Evolutionary conservation across 139 green algal genomes (phyloP).

Genomic region (Monoraphidium neglectum): DNA sequence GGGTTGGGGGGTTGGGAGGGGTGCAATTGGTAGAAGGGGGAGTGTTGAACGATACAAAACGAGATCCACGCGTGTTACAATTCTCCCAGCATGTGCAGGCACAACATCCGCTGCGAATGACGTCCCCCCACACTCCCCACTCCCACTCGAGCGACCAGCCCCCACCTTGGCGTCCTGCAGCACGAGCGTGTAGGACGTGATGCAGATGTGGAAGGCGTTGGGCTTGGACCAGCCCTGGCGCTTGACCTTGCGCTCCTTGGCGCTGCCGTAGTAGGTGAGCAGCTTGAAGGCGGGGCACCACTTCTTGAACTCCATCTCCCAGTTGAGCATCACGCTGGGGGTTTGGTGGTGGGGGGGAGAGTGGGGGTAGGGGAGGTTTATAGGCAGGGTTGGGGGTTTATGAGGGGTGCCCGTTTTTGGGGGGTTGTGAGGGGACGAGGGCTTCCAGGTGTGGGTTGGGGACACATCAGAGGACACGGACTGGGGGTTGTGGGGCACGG

Average conservation of each 20-base stretch:
- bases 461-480: no score
- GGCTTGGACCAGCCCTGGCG: constrained; percentile 96
- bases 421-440: no score
- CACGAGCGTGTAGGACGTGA: constrained; percentile 97
- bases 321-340: constrained; percentile 97
- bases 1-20: no score
- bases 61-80: neutral
- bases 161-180: constrained; percentile 70
- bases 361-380: no score
- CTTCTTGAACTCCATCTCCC: constrained; percentile 99
- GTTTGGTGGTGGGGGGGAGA: no score
- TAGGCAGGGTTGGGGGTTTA: constrained; percentile 4
- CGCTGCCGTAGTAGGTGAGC: constrained; percentile 96
- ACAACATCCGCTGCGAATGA: neutral
- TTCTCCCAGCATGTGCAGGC: no score
- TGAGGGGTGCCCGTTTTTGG: no score
- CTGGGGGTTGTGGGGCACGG: no score
- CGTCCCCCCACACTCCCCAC: neutral
- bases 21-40: no score
- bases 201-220: constrained; percentile 99
- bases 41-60: no score
- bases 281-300: constrained; percentile 99
- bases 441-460: no score
- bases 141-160: no score
- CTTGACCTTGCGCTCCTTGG: constrained; percentile 94